Percentiles rank a stretch among this genome's conserved stretches.
Evolutionary conservation across 177 flowering plant genomes (phyloP).

Genomic region (Vitis hybrid): DNA sequence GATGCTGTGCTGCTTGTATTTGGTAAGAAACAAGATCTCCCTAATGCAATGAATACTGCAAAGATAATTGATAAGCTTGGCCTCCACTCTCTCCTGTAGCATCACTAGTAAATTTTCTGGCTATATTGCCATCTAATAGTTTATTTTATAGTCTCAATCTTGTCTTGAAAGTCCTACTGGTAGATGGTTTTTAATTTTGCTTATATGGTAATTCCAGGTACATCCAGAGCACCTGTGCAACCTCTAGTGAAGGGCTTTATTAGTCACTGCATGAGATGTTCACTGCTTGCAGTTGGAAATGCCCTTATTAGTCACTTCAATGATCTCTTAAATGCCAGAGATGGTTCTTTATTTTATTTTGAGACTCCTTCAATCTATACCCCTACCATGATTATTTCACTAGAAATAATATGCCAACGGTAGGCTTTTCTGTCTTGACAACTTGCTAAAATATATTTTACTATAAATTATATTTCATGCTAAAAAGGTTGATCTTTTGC

Average conservation of each 20-base stretch:
- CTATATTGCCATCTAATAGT: background rate
- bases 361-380: no score
- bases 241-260: constrained; percentile 91
- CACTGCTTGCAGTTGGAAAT: no score
- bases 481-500: no score
- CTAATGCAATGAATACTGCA: constrained; percentile 99
- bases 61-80: constrained; percentile 98
- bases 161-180: background rate
- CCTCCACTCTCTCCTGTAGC: constrained; percentile 90
- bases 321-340: no score
- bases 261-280: no score
- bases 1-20: constrained; percentile 96
- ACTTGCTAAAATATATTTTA: no score
- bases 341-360: no score
- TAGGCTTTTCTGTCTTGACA: no score
- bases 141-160: background rate
- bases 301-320: no score
- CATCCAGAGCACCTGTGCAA: constrained; percentile 97
- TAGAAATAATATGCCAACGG: no score
- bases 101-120: constrained; percentile 68
- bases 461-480: no score
- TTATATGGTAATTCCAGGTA: constrained; percentile 53
- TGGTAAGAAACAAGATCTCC: constrained; percentile 99
- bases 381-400: no score
- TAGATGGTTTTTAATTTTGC: background rate